These are phyloP conservation scores for Mycena polygramma DNA, from an alignment of 768 basidiomycete genomes.

Conservation along the genomic window DNA sequence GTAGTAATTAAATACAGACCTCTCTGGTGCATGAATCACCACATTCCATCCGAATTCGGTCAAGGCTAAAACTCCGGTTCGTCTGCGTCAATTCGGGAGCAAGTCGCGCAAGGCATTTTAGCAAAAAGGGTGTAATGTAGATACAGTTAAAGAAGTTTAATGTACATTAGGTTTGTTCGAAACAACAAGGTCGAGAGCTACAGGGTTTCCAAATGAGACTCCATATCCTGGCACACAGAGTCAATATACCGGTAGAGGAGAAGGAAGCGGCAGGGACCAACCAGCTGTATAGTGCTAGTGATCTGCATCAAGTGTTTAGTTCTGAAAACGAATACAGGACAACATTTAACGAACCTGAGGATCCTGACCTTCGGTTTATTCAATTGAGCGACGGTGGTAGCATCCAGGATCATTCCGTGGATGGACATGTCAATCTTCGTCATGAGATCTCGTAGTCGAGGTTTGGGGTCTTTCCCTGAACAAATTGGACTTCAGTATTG, in stretches of 20 bases:
- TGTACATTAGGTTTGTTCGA: no score
- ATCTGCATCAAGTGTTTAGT: background rate
- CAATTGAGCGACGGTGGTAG: background rate
- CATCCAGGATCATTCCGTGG: conserved; percentile 24
- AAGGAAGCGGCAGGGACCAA: background rate
- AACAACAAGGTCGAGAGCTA: background rate
- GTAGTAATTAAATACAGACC: no score
- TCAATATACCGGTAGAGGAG: no score
- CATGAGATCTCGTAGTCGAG: conserved; percentile 23
- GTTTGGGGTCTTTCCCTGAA: conserved; percentile 10
- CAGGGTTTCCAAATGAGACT: conserved; percentile 19
- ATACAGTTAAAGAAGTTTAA: no score
- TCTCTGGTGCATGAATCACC: no score
- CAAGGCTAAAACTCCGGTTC: no score
- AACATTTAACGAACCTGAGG: conserved; percentile 14
- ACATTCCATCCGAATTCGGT: no score
- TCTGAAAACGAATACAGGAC: no score
- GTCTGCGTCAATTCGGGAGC: no score
- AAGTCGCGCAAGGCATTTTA: no score
- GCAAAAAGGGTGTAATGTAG: no score
- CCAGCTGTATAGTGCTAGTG: conserved; percentile 7
- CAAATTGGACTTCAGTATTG: background rate
- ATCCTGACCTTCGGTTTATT: background rate
- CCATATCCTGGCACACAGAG: conserved; percentile 13
- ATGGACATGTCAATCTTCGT: conserved; percentile 13